Conservation (phyloP, 306 rosid species). For the Quillaja saponaria region DNA sequence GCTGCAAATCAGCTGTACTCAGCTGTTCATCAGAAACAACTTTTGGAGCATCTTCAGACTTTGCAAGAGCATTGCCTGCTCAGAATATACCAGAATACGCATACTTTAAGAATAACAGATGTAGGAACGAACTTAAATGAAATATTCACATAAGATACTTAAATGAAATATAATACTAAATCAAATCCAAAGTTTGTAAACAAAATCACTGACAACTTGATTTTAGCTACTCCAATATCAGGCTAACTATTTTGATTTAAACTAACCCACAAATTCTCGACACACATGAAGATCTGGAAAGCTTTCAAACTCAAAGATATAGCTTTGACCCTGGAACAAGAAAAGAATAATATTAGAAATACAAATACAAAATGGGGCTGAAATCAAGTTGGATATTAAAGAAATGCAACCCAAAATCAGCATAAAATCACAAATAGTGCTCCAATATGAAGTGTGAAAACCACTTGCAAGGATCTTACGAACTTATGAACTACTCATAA, state of each 20-base stretch:
- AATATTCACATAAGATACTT: conserved; percentile 18
- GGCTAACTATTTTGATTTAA: conserved; percentile 3
- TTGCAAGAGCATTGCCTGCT: conserved; percentile 69
- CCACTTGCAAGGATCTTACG: conserved; percentile 1
- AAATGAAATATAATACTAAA: conserved; percentile 3
- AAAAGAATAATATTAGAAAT: conserved; percentile 9
- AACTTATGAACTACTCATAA: conserved; percentile 6
- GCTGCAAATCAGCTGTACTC: conserved; percentile 69
- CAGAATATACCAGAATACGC: conserved; percentile 38
- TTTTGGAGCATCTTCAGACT: conserved; percentile 56
- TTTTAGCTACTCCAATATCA: too few species aligned
- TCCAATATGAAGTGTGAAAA: background rate
- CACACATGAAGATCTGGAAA: conserved; percentile 78
- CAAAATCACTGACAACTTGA: background rate
- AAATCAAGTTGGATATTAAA: background rate
- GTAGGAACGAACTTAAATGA: conserved; percentile 12
- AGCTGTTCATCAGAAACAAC: conserved; percentile 65
- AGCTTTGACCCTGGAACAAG: conserved; percentile 68
- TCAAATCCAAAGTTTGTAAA: conserved; percentile 10
- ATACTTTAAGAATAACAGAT: conserved; percentile 17
- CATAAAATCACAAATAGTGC: background rate
- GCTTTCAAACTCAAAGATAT: conserved; percentile 81
- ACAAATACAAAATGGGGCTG: conserved; percentile 2
- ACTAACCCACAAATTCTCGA: conserved; percentile 83
- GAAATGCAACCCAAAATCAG: conserved; percentile 3